Evolutionary conservation across 2,329 filamentous ascomycete species (phyloP).

Genomic region (Microcera coccophila): DNA sequence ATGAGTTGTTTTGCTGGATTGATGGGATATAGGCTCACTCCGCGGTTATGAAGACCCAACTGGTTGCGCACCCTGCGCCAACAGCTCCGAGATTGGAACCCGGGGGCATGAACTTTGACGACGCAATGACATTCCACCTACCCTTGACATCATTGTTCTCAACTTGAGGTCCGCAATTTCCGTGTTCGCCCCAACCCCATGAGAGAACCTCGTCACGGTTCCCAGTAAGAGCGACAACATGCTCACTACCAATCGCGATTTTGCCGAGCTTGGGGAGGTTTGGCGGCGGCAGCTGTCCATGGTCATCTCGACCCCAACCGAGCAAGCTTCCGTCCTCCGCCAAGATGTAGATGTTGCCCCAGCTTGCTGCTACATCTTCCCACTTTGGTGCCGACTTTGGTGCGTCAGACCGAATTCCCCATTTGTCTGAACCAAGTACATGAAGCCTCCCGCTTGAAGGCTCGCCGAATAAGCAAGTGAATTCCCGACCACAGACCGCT

Average conservation of each 20-base stretch:
- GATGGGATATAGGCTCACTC: slow-evolving; percentile 15
- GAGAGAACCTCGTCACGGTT: slow-evolving; percentile 62
- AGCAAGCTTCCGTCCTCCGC: slow-evolving; percentile 55
- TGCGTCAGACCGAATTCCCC: slow-evolving; percentile 56
- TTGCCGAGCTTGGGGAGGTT: slow-evolving; percentile 54
- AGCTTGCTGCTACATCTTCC: slow-evolving; percentile 70
- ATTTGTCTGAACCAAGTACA: slow-evolving; percentile 74
- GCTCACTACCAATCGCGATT: slow-evolving; percentile 86
- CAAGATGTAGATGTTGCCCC: slow-evolving; percentile 76
- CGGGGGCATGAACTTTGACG: slow-evolving; percentile 50
- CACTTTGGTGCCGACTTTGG: slow-evolving; percentile 54
- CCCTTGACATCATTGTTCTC: slow-evolving; percentile 64
- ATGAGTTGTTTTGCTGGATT: slow-evolving; percentile 8
- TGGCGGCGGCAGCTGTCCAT: slow-evolving; percentile 70
- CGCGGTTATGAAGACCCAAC: slow-evolving; percentile 56
- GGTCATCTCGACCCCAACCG: slow-evolving; percentile 82
- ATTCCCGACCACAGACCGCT: slow-evolving; percentile 78
- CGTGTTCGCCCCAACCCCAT: slow-evolving; percentile 98
- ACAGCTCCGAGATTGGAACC: slow-evolving; percentile 55
- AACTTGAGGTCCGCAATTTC: slow-evolving; percentile 78
- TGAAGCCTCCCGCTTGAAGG: slow-evolving; percentile 54
- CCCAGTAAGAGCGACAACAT: slow-evolving; percentile 68
- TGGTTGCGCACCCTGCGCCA: slow-evolving; percentile 87
- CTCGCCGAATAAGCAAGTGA: slow-evolving; percentile 67
- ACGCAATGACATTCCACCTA: slow-evolving; percentile 63